Conservation (phyloP, 163 green algal genomes). For the Scenedesmus sp. region DNA sequence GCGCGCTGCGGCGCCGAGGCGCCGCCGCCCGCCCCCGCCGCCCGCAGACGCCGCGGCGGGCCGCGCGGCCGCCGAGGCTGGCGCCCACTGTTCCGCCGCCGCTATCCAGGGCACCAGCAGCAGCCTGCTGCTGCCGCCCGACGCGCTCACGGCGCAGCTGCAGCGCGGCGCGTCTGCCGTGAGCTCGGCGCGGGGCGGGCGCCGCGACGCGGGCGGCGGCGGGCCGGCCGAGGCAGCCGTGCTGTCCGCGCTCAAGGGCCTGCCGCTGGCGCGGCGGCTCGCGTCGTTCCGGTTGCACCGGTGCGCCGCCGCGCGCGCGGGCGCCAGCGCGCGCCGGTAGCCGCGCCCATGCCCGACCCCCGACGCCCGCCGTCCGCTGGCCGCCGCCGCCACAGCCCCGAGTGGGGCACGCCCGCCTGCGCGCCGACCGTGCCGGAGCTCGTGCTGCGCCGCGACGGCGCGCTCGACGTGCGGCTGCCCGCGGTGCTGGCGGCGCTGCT, state of each 20-base stretch:
- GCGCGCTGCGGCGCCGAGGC: no score
- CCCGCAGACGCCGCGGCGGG: conserved; percentile 7
- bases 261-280: conserved; percentile 7
- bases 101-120: conserved; percentile 41
- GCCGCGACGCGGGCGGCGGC: background rate
- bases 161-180: no score
- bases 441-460: conserved; percentile 3
- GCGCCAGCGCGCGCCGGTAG: no score
- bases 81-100: conserved; percentile 17
- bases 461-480: conserved; percentile 24
- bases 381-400: conserved; percentile 20
- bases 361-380: no score
- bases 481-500: conserved; percentile 21
- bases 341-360: no score
- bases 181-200: no score
- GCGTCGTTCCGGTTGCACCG: conserved; percentile 37
- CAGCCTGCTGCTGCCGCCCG: conserved; percentile 14
- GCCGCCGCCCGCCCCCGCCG: background rate
- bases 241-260: background rate
- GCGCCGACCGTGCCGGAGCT: conserved; percentile 6
- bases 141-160: background rate
- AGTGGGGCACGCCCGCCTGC: conserved; percentile 12
- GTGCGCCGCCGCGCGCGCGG: background rate
- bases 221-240: background rate
- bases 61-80: background rate